phyloP scores from a whole-genome alignment of 345 rosid genomes.

The Linum tenue region DNA sequence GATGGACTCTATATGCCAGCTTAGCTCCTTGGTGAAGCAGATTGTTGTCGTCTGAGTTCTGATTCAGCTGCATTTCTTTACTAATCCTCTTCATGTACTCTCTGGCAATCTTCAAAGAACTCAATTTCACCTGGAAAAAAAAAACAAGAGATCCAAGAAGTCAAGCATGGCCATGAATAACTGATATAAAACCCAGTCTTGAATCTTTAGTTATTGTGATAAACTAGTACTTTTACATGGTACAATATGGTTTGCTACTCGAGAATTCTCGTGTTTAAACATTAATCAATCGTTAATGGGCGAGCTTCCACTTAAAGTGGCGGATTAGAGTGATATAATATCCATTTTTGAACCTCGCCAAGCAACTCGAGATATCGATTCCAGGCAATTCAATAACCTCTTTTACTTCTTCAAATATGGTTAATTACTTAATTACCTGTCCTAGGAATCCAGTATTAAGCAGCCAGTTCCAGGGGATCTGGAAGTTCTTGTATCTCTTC shows the following conservation, averaged over 20 bases:
- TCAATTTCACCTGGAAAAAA: constrained; percentile 55
- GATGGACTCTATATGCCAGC: constrained; percentile 75
- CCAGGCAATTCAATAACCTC: too few relatives aligned
- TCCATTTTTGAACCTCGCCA: background rate
- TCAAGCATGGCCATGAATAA: too few relatives aligned
- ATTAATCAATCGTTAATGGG: background rate
- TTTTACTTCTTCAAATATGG: too few relatives aligned
- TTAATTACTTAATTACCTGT: constrained; percentile 36
- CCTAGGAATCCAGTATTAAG: constrained; percentile 64
- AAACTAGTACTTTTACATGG: too few relatives aligned
- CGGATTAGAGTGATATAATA: background rate
- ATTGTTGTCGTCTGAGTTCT: constrained; percentile 25
- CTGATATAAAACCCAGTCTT: too few relatives aligned
- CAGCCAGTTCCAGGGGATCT: constrained; percentile 98
- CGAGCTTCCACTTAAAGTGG: too few relatives aligned
- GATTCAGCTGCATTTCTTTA: constrained; percentile 37
- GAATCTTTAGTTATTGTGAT: too few relatives aligned
- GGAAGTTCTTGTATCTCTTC: constrained; percentile 68
- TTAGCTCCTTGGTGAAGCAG: constrained; percentile 65
- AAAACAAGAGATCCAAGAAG: too few relatives aligned
- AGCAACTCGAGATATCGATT: background rate
- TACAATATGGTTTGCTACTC: too few relatives aligned
- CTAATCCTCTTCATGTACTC: constrained; percentile 57
- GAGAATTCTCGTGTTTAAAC: background rate
- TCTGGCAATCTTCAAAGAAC: constrained; percentile 55